These are phyloP conservation scores for Naegleria gruberi DNA, from an alignment of 208 protist species.

Conservation along the genomic window DNA sequence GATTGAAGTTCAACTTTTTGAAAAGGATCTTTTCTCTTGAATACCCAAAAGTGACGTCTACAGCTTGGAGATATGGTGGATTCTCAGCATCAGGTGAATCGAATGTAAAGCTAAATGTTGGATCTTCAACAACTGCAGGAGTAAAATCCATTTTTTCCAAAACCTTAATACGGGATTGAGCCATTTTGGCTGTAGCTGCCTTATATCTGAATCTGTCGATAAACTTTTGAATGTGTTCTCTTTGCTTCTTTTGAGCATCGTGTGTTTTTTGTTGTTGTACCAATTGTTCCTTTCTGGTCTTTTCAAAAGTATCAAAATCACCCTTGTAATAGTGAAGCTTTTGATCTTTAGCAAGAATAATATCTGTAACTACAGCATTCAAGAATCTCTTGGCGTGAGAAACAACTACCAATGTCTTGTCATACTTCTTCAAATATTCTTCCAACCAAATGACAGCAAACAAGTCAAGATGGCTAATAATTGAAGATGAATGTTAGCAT, in stretches of 20 bases:
- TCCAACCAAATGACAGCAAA: constrained; percentile 95
- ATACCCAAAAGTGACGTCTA: constrained; percentile 80
- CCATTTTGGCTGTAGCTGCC: constrained; percentile 76
- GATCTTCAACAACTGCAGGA: constrained; percentile 68
- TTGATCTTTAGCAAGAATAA: constrained; percentile 73
- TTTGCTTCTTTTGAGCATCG: constrained; percentile 75
- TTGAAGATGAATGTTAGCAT: too few relatives aligned
- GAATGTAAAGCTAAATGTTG: constrained; percentile 77
- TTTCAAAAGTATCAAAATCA: constrained; percentile 85
- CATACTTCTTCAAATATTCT: constrained; percentile 83
- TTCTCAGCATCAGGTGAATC: constrained; percentile 65
- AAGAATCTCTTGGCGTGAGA: constrained; percentile 94
- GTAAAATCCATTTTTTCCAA: constrained; percentile 77
- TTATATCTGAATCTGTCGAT: constrained; percentile 82
- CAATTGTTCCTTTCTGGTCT: constrained; percentile 68
- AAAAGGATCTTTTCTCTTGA: constrained; percentile 51
- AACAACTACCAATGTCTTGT: constrained; percentile 89
- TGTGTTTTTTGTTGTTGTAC: constrained; percentile 71
- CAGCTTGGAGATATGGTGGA: constrained; percentile 64
- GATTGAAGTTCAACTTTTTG: constrained; percentile 77
- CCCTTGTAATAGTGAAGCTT: constrained; percentile 49
- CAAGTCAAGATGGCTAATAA: constrained; percentile 91
- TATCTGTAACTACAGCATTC: constrained; percentile 80
- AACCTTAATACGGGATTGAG: constrained; percentile 84
- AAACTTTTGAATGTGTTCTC: constrained; percentile 71